Conservation (phyloP, 306 rosid genomes). For the Macrotyloma uniflorum region DNA sequence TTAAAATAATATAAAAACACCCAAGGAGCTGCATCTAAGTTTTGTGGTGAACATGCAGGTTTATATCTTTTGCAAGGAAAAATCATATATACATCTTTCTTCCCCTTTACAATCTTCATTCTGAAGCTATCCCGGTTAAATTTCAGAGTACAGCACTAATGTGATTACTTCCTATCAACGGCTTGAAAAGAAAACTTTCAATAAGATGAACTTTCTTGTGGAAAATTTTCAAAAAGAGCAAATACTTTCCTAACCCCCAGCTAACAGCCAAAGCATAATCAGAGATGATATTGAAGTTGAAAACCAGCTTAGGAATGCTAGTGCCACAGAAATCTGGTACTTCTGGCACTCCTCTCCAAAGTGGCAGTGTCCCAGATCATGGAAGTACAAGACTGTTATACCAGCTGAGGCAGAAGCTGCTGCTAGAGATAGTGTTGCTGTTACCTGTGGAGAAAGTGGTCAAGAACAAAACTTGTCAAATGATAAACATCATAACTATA, state of each 20-base stretch:
- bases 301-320: slow-evolving; percentile 87
- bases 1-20: not conserved
- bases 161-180: slow-evolving; percentile 39
- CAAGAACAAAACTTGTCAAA: slow-evolving; percentile 26
- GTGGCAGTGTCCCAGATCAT: slow-evolving; percentile 66
- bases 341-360: slow-evolving; percentile 64
- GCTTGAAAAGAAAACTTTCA: slow-evolving; percentile 7
- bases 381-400: slow-evolving; percentile 64
- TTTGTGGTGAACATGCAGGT: not conserved
- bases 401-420: slow-evolving; percentile 93
- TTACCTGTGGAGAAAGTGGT: slow-evolving; percentile 51
- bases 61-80: not conserved
- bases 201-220: slow-evolving; percentile 10
- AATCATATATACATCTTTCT: slow-evolving; percentile 5
- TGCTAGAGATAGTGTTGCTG: slow-evolving; percentile 77
- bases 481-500: not conserved
- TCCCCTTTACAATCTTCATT: slow-evolving; percentile 29
- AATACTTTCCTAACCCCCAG: slow-evolving; percentile 50
- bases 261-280: slow-evolving; percentile 86
- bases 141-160: slow-evolving; percentile 10
- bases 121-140: slow-evolving; percentile 27
- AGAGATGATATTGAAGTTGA: slow-evolving; percentile 68
- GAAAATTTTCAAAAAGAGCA: not conserved
- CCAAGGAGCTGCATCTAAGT: not conserved
- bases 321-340: slow-evolving; percentile 76